These are phyloP conservation scores for Epithemia pelagica DNA, from an alignment of 108 stramenopile genomes.

Conservation along the genomic window DNA sequence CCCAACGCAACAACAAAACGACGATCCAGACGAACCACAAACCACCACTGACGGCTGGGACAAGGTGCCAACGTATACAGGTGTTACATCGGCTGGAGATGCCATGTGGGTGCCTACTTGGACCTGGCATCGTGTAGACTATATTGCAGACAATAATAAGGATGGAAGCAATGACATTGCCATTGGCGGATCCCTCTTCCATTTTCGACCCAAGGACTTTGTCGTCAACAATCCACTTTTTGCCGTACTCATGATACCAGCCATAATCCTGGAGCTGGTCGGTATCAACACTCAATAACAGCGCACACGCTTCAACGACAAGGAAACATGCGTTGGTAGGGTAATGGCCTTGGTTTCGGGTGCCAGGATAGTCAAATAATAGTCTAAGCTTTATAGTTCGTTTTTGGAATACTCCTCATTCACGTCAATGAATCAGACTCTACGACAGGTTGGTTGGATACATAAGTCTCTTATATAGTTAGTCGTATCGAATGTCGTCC, in stretches of 20 bases:
- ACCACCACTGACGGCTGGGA: neutral
- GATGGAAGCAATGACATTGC: conserved; percentile 22
- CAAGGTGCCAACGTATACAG: conserved; percentile 44
- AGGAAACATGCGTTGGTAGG: no score
- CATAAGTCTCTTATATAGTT: no score
- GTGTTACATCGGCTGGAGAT: conserved; percentile 54
- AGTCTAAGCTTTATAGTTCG: no score
- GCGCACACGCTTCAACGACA: no score
- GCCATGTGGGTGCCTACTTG: conserved; percentile 79
- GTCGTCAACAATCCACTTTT: conserved; percentile 56
- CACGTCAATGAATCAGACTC: no score
- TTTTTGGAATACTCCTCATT: no score
- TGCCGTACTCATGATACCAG: conserved; percentile 64
- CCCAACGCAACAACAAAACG: neutral
- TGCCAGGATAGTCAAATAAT: no score
- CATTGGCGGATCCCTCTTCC: conserved; percentile 81
- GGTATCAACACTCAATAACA: conserved; percentile 53
- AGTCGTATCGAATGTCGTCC: no score
- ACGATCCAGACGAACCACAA: conserved; percentile 6
- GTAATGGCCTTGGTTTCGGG: no score
- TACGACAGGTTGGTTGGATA: no score
- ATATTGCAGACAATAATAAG: conserved; percentile 13
- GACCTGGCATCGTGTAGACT: conserved; percentile 88
- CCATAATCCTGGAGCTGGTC: conserved; percentile 60
- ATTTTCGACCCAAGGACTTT: conserved; percentile 70